A percentile compares a stretch with the other conserved stretches of the same genome.
These are phyloP conservation scores for Penicillium riverlandense DNA, from an alignment of 495 filamentous ascomycete genomes.

Conservation along the genomic window DNA sequence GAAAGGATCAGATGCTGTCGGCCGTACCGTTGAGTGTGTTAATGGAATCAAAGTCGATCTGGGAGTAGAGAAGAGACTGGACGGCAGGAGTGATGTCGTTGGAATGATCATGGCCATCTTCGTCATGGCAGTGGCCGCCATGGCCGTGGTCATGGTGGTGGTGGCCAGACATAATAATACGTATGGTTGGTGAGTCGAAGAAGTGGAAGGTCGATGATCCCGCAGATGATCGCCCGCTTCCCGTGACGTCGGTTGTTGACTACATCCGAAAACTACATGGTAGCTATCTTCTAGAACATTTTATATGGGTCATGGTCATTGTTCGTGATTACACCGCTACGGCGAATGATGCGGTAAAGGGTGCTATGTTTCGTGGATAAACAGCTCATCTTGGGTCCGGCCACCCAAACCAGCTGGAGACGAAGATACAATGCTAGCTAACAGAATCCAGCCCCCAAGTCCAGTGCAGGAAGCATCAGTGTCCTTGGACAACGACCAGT, in stretches of 20 bases:
- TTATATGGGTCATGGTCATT: no score
- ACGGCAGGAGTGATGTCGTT: slow-evolving; percentile 88
- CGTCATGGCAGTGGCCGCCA: slow-evolving; percentile 33
- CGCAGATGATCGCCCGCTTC: slow-evolving; percentile 9
- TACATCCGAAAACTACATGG: no score
- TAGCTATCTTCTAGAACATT: no score
- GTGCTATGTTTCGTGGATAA: no score
- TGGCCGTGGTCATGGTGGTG: slow-evolving; percentile 38
- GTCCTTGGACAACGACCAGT: no score
- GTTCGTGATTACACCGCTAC: no score
- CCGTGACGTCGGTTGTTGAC: slow-evolving; percentile 10
- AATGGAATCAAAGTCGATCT: slow-evolving; percentile 84
- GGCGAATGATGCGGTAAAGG: no score
- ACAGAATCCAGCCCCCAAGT: no score
- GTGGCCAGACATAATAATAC: slow-evolving; percentile 28
- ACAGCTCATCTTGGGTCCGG: no score
- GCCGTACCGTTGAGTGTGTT: slow-evolving; percentile 66
- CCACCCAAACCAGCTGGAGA: no score
- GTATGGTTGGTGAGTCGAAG: not conserved
- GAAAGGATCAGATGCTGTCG: not conserved
- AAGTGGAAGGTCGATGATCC: not conserved
- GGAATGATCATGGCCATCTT: slow-evolving; percentile 62
- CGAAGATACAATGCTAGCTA: no score
- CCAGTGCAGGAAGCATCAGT: no score
- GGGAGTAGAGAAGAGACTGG: slow-evolving; percentile 79